Conservation (phyloP, 805 yeast genomes). For the Wickerhamiella australiensis region DNA sequence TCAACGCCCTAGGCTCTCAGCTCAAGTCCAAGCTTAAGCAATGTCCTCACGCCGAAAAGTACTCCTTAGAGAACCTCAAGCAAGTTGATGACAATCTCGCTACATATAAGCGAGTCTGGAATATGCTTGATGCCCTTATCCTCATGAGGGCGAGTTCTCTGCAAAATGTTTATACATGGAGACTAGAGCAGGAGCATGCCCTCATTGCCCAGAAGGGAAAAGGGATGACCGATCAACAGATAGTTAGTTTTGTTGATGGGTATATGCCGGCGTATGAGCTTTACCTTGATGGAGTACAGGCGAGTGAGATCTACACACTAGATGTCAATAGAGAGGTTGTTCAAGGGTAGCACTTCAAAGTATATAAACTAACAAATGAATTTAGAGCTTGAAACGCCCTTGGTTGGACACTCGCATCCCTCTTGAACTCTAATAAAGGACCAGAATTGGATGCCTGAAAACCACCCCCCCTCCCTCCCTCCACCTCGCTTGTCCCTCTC, state of each 20-base stretch:
- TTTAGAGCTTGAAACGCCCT: too few relatives aligned
- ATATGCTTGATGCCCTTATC: slow-evolving; percentile 45
- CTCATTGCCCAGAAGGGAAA: slow-evolving; percentile 41
- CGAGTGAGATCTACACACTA: neutral
- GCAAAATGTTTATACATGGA: slow-evolving; percentile 61
- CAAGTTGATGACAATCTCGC: slow-evolving; percentile 43
- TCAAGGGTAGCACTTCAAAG: too few relatives aligned
- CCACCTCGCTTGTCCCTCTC: neutral
- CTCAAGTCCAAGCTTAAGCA: slow-evolving; percentile 20
- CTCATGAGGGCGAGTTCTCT: slow-evolving; percentile 49
- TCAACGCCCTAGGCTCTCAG: slow-evolving; percentile 32
- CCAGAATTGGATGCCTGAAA: too few relatives aligned
- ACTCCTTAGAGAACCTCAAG: slow-evolving; percentile 25
- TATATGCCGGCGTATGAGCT: slow-evolving; percentile 78
- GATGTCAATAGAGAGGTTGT: neutral
- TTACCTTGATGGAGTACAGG: slow-evolving; percentile 28
- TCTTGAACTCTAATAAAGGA: neutral
- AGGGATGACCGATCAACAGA: slow-evolving; percentile 75
- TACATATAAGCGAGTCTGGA: slow-evolving; percentile 45
- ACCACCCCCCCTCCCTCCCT: neutral
- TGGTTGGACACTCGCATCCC: too few relatives aligned
- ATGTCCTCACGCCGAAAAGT: slow-evolving; percentile 18
- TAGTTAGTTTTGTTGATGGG: slow-evolving; percentile 56
- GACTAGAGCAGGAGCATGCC: slow-evolving; percentile 58
- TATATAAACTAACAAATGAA: too few relatives aligned